Percentiles rank a stretch among this genome's conserved stretches.
phyloP scores from a whole-genome alignment of 345 rosid genomes.

The Salix viminalis region DNA sequence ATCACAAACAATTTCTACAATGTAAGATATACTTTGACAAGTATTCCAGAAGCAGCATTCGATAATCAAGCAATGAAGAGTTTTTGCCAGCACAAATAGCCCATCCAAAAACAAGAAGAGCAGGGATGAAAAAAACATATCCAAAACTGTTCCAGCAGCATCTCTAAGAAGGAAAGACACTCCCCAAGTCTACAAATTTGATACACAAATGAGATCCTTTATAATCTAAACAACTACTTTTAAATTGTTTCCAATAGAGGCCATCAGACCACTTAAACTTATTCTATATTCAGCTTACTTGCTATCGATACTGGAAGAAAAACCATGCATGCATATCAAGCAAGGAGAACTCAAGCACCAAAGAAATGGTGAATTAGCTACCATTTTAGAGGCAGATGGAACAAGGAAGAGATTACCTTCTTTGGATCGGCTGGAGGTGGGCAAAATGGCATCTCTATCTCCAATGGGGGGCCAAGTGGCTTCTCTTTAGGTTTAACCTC shows the following conservation, averaged over 20 bases:
- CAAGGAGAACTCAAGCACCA: not conserved
- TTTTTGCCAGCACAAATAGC: too few relatives aligned
- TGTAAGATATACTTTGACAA: too few relatives aligned
- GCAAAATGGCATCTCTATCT: slow-evolving; percentile 77
- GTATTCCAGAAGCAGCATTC: too few relatives aligned
- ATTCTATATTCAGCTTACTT: not conserved
- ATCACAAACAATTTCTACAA: not conserved
- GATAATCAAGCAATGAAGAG: too few relatives aligned
- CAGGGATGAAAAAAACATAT: not conserved
- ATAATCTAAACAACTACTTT: not conserved
- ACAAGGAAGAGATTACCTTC: slow-evolving; percentile 45
- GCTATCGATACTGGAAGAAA: not conserved
- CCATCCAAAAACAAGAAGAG: not conserved
- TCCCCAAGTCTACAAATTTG: not conserved
- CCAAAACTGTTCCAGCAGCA: not conserved
- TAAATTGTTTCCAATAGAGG: not conserved
- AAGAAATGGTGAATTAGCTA: not conserved
- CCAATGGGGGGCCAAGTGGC: slow-evolving; percentile 90
- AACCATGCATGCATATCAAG: not conserved
- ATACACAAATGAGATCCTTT: not conserved
- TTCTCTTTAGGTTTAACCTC: slow-evolving; percentile 73
- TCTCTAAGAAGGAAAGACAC: not conserved
- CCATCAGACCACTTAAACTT: not conserved
- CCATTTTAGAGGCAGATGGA: not conserved
- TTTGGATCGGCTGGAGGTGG: slow-evolving; percentile 74